Percentiles rank a stretch among this genome's conserved stretches.
These are phyloP conservation scores for Geranium incanum DNA, from an alignment of 441 rosid species.

Conservation along the genomic window DNA sequence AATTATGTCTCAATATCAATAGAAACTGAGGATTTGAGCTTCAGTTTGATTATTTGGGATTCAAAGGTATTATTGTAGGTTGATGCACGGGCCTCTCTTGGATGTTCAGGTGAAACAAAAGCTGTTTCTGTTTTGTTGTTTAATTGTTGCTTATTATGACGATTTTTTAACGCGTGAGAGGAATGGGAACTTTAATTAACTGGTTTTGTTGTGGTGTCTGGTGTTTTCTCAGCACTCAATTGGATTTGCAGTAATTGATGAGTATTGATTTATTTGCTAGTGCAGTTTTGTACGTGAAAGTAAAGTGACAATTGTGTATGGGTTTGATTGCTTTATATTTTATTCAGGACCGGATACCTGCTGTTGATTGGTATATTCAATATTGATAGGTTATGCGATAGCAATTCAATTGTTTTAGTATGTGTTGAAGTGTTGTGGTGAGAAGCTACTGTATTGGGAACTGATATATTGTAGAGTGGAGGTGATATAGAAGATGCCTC, in stretches of 20 bases:
- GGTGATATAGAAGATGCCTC: constrained; percentile 50
- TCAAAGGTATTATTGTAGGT: background rate
- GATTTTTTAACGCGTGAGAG: background rate
- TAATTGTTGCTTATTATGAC: background rate
- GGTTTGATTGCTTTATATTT: background rate
- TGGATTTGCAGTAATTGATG: background rate
- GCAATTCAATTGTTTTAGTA: background rate
- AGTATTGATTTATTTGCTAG: background rate
- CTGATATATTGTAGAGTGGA: background rate
- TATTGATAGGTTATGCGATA: background rate
- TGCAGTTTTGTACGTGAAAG: background rate
- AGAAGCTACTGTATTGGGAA: constrained; percentile 2
- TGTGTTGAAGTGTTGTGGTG: background rate
- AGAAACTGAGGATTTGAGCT: background rate
- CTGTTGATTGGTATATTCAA: background rate
- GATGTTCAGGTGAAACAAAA: background rate
- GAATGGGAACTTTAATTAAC: background rate
- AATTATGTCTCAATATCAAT: background rate
- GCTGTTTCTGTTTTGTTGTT: background rate
- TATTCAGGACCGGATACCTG: background rate
- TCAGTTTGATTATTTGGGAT: background rate
- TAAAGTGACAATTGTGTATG: background rate
- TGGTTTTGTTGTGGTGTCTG: background rate
- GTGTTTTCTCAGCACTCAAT: background rate
- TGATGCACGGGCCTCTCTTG: background rate